Conservation (phyloP, 2,329 filamentous ascomycete species). For the Dryadomyces sulphureus region DNA sequence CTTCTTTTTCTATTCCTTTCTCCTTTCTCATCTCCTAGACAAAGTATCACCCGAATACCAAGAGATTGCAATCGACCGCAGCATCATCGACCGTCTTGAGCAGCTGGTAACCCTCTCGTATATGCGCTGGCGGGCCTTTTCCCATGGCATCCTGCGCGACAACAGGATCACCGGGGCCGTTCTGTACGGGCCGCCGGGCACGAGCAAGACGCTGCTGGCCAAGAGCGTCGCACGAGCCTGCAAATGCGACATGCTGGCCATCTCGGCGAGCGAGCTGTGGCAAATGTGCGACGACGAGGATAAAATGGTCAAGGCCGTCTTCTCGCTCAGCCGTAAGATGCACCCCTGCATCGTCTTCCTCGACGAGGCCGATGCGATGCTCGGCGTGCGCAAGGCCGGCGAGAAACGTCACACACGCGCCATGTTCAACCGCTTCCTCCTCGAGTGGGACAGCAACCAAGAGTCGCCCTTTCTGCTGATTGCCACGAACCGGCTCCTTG, state of each 20-base stretch:
- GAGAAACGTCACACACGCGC: background rate
- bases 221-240: conserved; percentile 12
- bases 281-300: conserved; percentile 12
- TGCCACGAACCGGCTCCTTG: conserved; percentile 17
- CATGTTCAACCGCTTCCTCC: conserved; percentile 15
- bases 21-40: no score
- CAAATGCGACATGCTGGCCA: conserved; percentile 12
- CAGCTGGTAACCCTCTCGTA: no score
- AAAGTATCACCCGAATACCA: no score
- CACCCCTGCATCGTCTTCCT: conserved; percentile 17
- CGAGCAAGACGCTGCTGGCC: conserved; percentile 16
- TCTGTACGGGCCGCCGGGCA: conserved; percentile 17
- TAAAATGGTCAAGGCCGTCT: conserved; percentile 15
- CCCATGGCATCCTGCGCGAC: conserved; percentile 11
- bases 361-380: conserved; percentile 14
- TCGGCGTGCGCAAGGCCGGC: conserved; percentile 1
- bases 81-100: no score
- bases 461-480: conserved; percentile 13
- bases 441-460: conserved; percentile 12
- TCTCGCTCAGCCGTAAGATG: conserved; percentile 14
- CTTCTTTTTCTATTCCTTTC: no score
- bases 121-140: no score
- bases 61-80: no score
- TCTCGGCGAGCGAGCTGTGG: conserved; percentile 9
- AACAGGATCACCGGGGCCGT: conserved; percentile 12